Conservation (phyloP, 371 early-diverging fungal genomes). For the Rhizomucor pusillus region DNA sequence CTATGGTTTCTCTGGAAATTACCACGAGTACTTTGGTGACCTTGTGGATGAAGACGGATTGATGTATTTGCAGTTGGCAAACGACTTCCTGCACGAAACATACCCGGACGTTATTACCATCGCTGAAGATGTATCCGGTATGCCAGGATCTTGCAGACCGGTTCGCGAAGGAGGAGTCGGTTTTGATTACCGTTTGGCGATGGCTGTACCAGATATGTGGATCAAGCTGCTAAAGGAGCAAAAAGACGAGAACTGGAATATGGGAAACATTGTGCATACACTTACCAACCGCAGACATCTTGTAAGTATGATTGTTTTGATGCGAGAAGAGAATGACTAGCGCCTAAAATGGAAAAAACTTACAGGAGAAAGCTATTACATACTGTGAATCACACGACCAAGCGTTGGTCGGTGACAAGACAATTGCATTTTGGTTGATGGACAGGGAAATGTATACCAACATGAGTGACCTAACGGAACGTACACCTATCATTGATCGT, state of each 20-base stretch:
- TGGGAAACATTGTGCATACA: slow-evolving; percentile 82
- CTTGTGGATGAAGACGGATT: slow-evolving; percentile 84
- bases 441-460: slow-evolving; percentile 97
- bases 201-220: slow-evolving; percentile 99
- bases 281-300: slow-evolving; percentile 86
- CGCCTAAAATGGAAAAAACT: too few species aligned
- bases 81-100: slow-evolving; percentile 77
- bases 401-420: slow-evolving; percentile 97
- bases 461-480: slow-evolving; percentile 82
- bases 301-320: too few species aligned
- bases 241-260: slow-evolving; percentile 93
- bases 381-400: slow-evolving; percentile 97
- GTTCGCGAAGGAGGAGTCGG: slow-evolving; percentile 93
- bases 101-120: slow-evolving; percentile 84
- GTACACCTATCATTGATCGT: slow-evolving; percentile 91
- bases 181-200: slow-evolving; percentile 94
- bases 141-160: slow-evolving; percentile 95
- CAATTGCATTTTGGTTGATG: slow-evolving; percentile 98
- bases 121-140: slow-evolving; percentile 98
- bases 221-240: slow-evolving; percentile 92
- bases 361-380: slow-evolving; percentile 83
- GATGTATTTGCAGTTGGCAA: slow-evolving; percentile 88
- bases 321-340: too few species aligned
- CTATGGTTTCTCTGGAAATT: slow-evolving; percentile 89
- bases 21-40: slow-evolving; percentile 91